Evolutionary conservation across 179 eudicot species (phyloP).

Genomic region (Monotropa hypopitys): DNA sequence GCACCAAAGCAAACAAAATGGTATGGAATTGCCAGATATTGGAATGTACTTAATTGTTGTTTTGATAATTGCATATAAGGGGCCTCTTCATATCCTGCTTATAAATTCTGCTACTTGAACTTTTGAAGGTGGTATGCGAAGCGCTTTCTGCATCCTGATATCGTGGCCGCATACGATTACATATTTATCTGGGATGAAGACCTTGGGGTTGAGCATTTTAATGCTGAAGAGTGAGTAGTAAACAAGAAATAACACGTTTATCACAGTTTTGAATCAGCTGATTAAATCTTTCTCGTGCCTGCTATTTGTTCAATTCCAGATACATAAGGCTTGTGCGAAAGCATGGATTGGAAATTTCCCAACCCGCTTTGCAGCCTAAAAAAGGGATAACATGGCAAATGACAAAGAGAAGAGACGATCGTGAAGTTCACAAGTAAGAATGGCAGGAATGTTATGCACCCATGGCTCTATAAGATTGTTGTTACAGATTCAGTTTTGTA

Average conservation of each 20-base stretch:
- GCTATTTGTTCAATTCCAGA: slow-evolving; percentile 13
- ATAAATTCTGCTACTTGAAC: not conserved
- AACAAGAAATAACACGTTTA: not conserved
- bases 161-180: slow-evolving; percentile 59
- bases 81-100: not conserved
- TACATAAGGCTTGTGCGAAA: slow-evolving; percentile 41
- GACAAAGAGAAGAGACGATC: slow-evolving; percentile 26
- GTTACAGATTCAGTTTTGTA: slow-evolving; percentile 8
- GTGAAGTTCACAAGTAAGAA: slow-evolving; percentile 48
- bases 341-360: slow-evolving; percentile 47
- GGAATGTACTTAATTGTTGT: not conserved
- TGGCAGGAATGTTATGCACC: not conserved
- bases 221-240: slow-evolving; percentile 43
- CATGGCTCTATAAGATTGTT: not conserved
- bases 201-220: slow-evolving; percentile 50
- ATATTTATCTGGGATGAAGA: slow-evolving; percentile 78
- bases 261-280: not conserved
- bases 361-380: slow-evolving; percentile 43
- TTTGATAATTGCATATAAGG: not conserved
- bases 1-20: slow-evolving; percentile 55
- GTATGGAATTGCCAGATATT: slow-evolving; percentile 16
- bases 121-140: slow-evolving; percentile 64
- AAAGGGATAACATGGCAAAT: slow-evolving; percentile 25
- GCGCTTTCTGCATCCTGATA: slow-evolving; percentile 56
- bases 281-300: not conserved